Evolutionary conservation across 2,329 filamentous ascomycete species (phyloP).

Genomic region (Waltergamsia citrina): DNA sequence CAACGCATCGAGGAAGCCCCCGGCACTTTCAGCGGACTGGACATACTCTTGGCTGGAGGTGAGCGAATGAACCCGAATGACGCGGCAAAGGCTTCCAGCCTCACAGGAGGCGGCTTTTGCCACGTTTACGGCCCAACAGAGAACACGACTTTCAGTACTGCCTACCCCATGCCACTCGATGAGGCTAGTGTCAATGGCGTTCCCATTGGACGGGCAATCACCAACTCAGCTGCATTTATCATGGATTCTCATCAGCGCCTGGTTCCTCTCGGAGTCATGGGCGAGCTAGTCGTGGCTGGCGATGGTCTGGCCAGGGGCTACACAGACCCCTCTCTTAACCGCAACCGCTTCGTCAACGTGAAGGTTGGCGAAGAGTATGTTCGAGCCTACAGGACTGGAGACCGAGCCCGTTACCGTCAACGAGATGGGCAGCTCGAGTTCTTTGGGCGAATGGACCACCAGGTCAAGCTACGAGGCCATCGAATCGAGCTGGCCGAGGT

Average conservation of each 20-base stretch:
- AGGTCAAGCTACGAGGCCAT: slow-evolving; percentile 19
- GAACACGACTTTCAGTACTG: slow-evolving; percentile 10
- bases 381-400: slow-evolving; percentile 16
- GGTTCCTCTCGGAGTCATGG: slow-evolving; percentile 11
- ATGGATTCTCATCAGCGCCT: slow-evolving; percentile 9
- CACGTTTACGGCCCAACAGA: slow-evolving; percentile 15
- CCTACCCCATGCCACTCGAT: slow-evolving; percentile 8
- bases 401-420: slow-evolving; percentile 12
- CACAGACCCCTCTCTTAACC: slow-evolving; percentile 4
- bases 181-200: slow-evolving; percentile 5
- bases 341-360: slow-evolving; percentile 8
- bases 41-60: slow-evolving; percentile 8
- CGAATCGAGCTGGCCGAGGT: slow-evolving; percentile 18
- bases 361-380: slow-evolving; percentile 3
- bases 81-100: not conserved
- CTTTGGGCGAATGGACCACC: slow-evolving; percentile 15
- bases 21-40: slow-evolving; percentile 2
- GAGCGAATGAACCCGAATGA: slow-evolving; percentile 9
- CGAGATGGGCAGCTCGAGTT: slow-evolving; percentile 15
- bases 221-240: slow-evolving; percentile 11
- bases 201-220: slow-evolving; percentile 11
- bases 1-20: slow-evolving; percentile 6
- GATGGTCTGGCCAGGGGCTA: slow-evolving; percentile 12
- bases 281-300: slow-evolving; percentile 14
- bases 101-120: slow-evolving; percentile 3